Percentiles rank a stretch among this genome's conserved stretches.
These are phyloP conservation scores for Xenosphaeropsis pyriputrescens DNA, from an alignment of 2,329 filamentous ascomycete species.

Conservation along the genomic window DNA sequence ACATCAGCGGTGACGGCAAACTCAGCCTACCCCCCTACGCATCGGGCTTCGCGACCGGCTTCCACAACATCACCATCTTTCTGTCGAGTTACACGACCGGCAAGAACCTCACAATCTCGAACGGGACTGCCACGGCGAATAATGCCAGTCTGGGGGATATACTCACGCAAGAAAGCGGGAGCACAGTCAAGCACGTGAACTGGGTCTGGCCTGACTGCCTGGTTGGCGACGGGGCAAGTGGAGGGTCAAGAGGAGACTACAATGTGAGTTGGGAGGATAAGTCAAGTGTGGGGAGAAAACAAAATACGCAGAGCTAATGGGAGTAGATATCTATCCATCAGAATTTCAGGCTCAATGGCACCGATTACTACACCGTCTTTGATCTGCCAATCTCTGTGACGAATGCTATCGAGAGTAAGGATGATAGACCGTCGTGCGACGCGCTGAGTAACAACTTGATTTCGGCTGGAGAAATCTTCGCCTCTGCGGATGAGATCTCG, in stretches of 20 bases:
- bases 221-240: conserved; percentile 34
- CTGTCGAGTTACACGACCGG: conserved; percentile 47
- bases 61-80: conserved; percentile 53
- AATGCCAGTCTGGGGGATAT: conserved; percentile 45
- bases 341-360: conserved; percentile 49
- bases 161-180: conserved; percentile 45
- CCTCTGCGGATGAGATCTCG: not conserved
- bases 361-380: conserved; percentile 54
- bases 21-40: conserved; percentile 42
- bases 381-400: conserved; percentile 55
- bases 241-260: not conserved
- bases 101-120: conserved; percentile 54
- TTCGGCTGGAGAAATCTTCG: not conserved
- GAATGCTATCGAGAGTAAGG: conserved; percentile 38
- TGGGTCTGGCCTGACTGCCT: conserved; percentile 60
- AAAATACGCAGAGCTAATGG: conserved; percentile 18
- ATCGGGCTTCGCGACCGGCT: conserved; percentile 35
- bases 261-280: not conserved
- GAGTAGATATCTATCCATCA: conserved; percentile 63
- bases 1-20: conserved; percentile 50
- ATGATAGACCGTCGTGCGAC: conserved; percentile 31
- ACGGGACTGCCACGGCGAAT: conserved; percentile 36
- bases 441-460: conserved; percentile 26
- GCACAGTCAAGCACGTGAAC: conserved; percentile 60
- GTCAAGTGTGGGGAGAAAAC: not conserved